Base-by-base conservation (phyloP, 2,329 filamentous ascomycete species). In the Pyrenochaeta sp. region DNA sequence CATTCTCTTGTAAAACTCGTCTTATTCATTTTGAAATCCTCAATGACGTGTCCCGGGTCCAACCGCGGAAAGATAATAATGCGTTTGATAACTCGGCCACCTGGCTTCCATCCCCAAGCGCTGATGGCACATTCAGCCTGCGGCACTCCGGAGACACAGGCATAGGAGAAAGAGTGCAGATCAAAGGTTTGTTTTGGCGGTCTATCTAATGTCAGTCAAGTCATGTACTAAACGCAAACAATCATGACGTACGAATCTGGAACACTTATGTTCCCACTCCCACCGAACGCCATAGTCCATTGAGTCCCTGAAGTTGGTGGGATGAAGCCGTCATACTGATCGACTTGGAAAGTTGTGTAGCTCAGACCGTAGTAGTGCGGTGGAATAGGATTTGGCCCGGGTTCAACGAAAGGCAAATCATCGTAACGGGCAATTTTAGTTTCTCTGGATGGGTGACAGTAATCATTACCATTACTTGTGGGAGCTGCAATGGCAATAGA, bases 121-220 rank as follows among this genome's bases (percentile, higher is more conserved):
- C 58, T 64, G 51, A 64, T 64, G 0, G 61, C 58, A 45, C 63
- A 66, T 52, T 63, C 58, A 3, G 63, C 59, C 36, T 66, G 63
- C 11, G 63, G 61, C 9, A 64, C 41, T 2, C 63, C 61, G 7
- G 56, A 39, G 23, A 51, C 56, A 45, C 63, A 66, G 21, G 63
- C 58, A 42, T 44, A 66, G 14, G 58, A 63, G 49, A 66, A 64
- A 4, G 58, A 64, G 3, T 62, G 44, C 1, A 66, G 53, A 15
- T 53, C 35, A 27, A 64, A 61, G 14, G 49, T 55, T 30, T 51
- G 20, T 30, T 59, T 63, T 15, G 50, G 50, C 12, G 49, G 47
- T 17, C 59, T 64, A 31, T 2, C 6, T n/a, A 27, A 2, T 4
- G 17, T 40, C 4, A 40, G 23, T 10, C 37, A 4, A 23, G 18